A percentile compares a stretch with the other conserved stretches of the same genome.
Evolutionary conservation across 2,329 filamentous ascomycete species (phyloP).

Genomic region (Talaromyces atroroseus): DNA sequence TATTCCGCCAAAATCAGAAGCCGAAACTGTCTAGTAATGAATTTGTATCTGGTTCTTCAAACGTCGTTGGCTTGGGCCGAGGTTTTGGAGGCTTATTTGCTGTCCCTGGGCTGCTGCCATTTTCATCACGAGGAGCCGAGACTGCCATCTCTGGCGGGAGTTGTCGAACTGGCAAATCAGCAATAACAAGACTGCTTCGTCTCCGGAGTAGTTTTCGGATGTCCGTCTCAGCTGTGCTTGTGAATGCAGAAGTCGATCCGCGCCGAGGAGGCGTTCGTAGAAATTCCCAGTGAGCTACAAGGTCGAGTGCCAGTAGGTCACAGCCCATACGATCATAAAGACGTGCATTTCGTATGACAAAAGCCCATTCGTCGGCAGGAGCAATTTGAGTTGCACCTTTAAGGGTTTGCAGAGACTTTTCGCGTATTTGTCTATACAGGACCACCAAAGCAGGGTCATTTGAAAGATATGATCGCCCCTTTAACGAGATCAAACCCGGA

Average conservation of each 20-base stretch:
- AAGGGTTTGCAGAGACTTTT: constrained; percentile 74
- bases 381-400: constrained; percentile 78
- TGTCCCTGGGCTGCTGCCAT: constrained; percentile 20
- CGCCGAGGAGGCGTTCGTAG: constrained; percentile 21
- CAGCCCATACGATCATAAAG: constrained; percentile 90
- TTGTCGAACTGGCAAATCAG: constrained; percentile 48
- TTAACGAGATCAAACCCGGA: constrained; percentile 53
- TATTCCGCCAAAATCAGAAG: no score
- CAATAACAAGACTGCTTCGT: constrained; percentile 72
- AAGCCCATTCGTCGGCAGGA: constrained; percentile 77
- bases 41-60: constrained; percentile 86
- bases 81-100: constrained; percentile 18
- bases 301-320: constrained; percentile 77
- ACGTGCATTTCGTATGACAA: constrained; percentile 77
- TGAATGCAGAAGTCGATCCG: constrained; percentile 16
- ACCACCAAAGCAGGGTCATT: constrained; percentile 88
- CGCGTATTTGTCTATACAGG: constrained; percentile 78
- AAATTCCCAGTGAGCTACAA: constrained; percentile 56
- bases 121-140: not conserved
- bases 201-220: constrained; percentile 64
- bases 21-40: constrained; percentile 90
- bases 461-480: constrained; percentile 73
- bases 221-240: constrained; percentile 43
- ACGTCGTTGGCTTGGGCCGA: constrained; percentile 62
- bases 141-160: not conserved